phyloP scores from a whole-genome alignment of 2,329 filamentous ascomycete genomes.

The Alternaria dauci region DNA sequence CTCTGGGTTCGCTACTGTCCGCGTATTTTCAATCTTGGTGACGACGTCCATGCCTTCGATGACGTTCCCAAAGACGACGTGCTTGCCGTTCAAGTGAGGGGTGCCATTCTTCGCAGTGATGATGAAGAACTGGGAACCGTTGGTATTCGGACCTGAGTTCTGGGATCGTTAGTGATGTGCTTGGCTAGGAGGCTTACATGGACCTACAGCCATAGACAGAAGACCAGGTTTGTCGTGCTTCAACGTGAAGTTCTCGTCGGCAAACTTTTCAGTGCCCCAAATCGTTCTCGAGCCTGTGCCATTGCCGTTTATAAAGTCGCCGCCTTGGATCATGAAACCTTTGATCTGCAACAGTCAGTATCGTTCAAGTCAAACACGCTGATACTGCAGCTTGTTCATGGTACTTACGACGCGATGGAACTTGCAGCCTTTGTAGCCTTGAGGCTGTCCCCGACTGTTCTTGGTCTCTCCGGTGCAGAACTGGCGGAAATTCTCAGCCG shows the following conservation, averaged over 20 bases:
- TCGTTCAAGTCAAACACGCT: too few species aligned
- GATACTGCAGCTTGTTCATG: not conserved
- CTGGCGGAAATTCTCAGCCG: conserved; percentile 95
- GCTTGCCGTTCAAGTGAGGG: conserved; percentile 88
- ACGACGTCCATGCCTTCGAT: conserved; percentile 90
- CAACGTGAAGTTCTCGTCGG: conserved; percentile 86
- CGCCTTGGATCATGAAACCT: conserved; percentile 97
- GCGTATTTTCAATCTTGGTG: conserved; percentile 88
- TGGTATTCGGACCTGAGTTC: conserved; percentile 92
- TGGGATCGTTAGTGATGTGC: conserved; percentile 46
- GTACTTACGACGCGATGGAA: conserved; percentile 87
- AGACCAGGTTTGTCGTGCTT: conserved; percentile 83
- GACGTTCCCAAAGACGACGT: conserved; percentile 94
- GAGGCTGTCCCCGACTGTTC: conserved; percentile 76
- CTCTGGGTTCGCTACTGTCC: conserved; percentile 68
- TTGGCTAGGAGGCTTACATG: not conserved
- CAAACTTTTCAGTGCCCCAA: conserved; percentile 84
- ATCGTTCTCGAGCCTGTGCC: conserved; percentile 89
- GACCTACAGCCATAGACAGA: conserved; percentile 78
- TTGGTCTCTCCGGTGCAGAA: conserved; percentile 96
- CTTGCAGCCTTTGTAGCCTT: conserved; percentile 93
- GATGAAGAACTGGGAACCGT: conserved; percentile 98
- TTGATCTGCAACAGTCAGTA: conserved; percentile 70
- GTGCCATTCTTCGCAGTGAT: conserved; percentile 76
- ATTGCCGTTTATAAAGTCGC: conserved; percentile 93